phyloP scores from a whole-genome alignment of 2,329 filamentous ascomycete species.

The Fusarium sp. region DNA sequence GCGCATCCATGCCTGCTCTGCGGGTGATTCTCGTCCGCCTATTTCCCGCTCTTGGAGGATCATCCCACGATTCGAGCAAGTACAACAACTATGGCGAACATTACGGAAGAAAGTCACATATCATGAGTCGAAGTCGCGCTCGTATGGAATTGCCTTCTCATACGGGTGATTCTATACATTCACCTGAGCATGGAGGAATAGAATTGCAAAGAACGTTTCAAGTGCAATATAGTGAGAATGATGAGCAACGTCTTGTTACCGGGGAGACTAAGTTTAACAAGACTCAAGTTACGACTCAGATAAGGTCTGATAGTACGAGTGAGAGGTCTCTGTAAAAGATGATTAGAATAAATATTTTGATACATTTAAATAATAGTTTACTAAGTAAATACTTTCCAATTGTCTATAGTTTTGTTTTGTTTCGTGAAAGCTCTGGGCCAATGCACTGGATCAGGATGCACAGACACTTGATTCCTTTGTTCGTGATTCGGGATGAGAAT shows the following conservation, averaged over 20 bases:
- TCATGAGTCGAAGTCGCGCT: conserved; percentile 35
- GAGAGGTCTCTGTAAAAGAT: conserved; percentile 16
- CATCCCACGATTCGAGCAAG: conserved; percentile 40
- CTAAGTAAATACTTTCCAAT: not conserved
- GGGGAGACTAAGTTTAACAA: conserved; percentile 6
- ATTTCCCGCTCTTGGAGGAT: conserved; percentile 46
- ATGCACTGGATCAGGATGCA: not conserved
- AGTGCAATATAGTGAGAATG: conserved; percentile 41
- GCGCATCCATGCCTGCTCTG: conserved; percentile 49
- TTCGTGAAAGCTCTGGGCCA: not conserved
- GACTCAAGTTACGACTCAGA: conserved; percentile 19
- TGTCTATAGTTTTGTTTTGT: too few relatives aligned
- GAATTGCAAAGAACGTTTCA: conserved; percentile 41
- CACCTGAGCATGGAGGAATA: conserved; percentile 38
- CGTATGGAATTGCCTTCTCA: conserved; percentile 36
- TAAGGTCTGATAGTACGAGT: conserved; percentile 17
- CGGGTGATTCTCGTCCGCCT: conserved; percentile 45
- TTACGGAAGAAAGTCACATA: conserved; percentile 36
- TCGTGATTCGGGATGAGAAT: too few relatives aligned
- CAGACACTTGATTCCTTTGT: not conserved
- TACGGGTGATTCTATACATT: conserved; percentile 22
- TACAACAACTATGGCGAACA: conserved; percentile 38
- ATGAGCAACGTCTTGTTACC: conserved; percentile 36
- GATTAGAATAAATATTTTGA: not conserved
- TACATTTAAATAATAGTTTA: not conserved